Percentiles rank a stretch among this genome's conserved stretches.
phyloP scores from a whole-genome alignment of 2,329 filamentous ascomycete genomes.

The Aureobasidium sp. region DNA sequence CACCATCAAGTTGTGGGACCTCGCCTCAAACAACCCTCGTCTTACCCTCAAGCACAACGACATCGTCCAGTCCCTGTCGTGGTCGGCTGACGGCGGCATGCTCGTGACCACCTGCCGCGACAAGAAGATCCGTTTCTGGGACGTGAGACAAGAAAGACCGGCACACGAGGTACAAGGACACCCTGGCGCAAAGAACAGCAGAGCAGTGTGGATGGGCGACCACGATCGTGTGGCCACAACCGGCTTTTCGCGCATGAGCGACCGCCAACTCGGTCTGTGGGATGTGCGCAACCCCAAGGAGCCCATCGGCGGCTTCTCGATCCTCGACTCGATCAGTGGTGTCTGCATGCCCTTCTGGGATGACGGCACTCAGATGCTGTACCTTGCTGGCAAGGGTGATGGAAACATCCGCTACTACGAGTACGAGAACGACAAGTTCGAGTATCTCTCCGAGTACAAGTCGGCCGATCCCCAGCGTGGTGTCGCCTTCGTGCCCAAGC shows the following conservation, averaged over 20 bases:
- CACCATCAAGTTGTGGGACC: slow-evolving; percentile 92
- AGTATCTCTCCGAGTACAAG: slow-evolving; percentile 94
- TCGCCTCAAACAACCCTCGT: slow-evolving; percentile 65
- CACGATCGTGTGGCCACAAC: slow-evolving; percentile 93
- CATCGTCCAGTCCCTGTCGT: slow-evolving; percentile 90
- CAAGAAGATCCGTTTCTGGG: slow-evolving; percentile 97
- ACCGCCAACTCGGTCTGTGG: slow-evolving; percentile 92
- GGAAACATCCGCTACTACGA: slow-evolving; percentile 99
- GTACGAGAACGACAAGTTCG: slow-evolving; percentile 97
- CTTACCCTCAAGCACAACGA: slow-evolving; percentile 77
- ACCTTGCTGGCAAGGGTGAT: slow-evolving; percentile 94
- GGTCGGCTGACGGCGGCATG: slow-evolving; percentile 81
- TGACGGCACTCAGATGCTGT: slow-evolving; percentile 88
- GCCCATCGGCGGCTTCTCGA: slow-evolving; percentile 82
- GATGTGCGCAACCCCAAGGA: slow-evolving; percentile 71
- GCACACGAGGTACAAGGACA: slow-evolving; percentile 80
- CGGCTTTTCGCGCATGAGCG: slow-evolving; percentile 97
- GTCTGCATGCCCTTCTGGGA: slow-evolving; percentile 99
- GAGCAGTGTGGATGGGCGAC: slow-evolving; percentile 94
- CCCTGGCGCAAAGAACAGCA: slow-evolving; percentile 91
- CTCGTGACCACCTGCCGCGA: slow-evolving; percentile 90
- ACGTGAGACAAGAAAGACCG: slow-evolving; percentile 84
- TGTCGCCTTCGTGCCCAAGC: slow-evolving; percentile 87
- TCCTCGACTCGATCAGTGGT: slow-evolving; percentile 90
- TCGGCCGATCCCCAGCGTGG: slow-evolving; percentile 92